These are phyloP conservation scores for Lactarius sanguifluus DNA, from an alignment of 768 basidiomycete species.

Conservation along the genomic window DNA sequence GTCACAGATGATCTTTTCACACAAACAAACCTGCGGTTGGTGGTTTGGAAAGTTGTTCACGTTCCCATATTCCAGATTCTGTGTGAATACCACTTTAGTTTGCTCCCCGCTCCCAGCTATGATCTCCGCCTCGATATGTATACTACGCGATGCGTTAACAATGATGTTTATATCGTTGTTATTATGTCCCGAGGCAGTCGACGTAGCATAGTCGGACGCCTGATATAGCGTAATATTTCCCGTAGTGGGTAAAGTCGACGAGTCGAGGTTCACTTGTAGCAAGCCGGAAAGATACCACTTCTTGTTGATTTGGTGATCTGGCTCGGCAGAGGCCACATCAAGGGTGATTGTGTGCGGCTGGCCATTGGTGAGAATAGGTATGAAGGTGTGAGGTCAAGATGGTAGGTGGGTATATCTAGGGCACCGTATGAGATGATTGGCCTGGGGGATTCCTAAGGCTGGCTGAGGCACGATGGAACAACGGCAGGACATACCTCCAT, in stretches of 20 bases:
- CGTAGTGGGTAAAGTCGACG: slow-evolving; percentile 61
- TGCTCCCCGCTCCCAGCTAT: slow-evolving; percentile 62
- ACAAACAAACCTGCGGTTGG: slow-evolving; percentile 38
- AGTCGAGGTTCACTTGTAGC: slow-evolving; percentile 67
- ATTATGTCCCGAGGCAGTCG: slow-evolving; percentile 44
- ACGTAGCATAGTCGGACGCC: slow-evolving; percentile 55
- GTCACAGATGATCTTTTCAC: not conserved
- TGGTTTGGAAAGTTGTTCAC: slow-evolving; percentile 55
- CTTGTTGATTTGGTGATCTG: slow-evolving; percentile 57
- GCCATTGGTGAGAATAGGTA: no score
- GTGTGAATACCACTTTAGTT: slow-evolving; percentile 56
- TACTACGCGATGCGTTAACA: no score
- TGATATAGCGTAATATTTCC: slow-evolving; percentile 62
- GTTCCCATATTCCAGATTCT: no score
- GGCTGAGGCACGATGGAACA: no score
- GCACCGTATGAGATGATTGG: no score
- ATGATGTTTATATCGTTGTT: slow-evolving; percentile 36
- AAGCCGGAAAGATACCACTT: slow-evolving; percentile 78
- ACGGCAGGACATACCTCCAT: no score
- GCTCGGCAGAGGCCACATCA: slow-evolving; percentile 73
- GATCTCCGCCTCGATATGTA: slow-evolving; percentile 58
- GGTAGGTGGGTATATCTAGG: no score
- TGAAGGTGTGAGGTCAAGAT: no score
- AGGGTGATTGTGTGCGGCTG: no score
- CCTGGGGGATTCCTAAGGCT: no score